Base-by-base conservation (phyloP, 495 filamentous ascomycete genomes). In the Penicillium cosmopolitanum region DNA sequence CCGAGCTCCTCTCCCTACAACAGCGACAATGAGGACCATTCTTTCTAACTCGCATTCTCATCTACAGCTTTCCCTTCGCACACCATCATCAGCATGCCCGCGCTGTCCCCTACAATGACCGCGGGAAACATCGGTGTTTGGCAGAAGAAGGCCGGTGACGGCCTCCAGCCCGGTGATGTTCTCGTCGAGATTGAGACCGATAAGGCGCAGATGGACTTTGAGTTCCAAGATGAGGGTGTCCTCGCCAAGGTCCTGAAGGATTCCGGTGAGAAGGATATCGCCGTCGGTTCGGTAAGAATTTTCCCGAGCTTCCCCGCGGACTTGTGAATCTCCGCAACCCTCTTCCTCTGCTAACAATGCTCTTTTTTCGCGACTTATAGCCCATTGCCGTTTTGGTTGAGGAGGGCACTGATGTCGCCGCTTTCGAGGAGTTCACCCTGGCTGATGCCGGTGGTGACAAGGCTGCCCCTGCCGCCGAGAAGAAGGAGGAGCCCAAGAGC, bases 161-260 rank as follows among this genome's bases (percentile, higher is more conserved):
- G 78, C 53, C 87, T 99, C 70, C 75, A 85, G 57, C 93, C 96
- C 47, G 96, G 96, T 70, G 96, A 99, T 77, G 93, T 98, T n/a
- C 78, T 99, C 58, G 96, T 98, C 31, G 96, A 99, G 82, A 98
- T 99, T 71, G 96, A 99, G 82, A 99, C 96, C 69, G 96, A 99
- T 77, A 99, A 99, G 83, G 96, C 96, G 43, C 96, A 99, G 77
- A 99, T 99, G 96, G 96, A 99, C 82, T 99, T 99, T 68, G 96
- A 99, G 77, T 99, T 96, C 76, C 96, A 99, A 77, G 95, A 99
- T 63, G 95, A 99, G 72, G 95, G 96, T 80, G 82, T 96, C 35
- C 79, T 99, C 56, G 96, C 96, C 58, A 98, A 97, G 85, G 85
- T 98, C 59, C 76, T 99, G 74, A 96, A 92, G 80, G 90, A 96